phyloP scores from a whole-genome alignment of 352 stramenopile genomes.

The Blastocystis sp. region DNA sequence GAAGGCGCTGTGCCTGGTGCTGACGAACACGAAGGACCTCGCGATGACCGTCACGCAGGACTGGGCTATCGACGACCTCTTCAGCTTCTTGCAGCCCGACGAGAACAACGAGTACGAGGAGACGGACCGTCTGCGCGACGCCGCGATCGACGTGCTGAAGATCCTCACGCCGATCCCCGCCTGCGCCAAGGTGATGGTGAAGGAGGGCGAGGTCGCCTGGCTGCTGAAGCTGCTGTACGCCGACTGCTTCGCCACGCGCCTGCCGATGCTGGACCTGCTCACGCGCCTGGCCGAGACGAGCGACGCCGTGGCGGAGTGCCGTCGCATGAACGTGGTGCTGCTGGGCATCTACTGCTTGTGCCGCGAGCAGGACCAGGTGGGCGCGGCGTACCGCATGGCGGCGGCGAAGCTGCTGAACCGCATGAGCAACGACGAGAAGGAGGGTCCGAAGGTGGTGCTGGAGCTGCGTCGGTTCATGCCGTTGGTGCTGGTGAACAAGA shows the following conservation, averaged over 20 bases:
- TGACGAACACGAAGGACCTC: constrained; percentile 67
- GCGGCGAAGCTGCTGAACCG: constrained; percentile 59
- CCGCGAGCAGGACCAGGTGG: constrained; percentile 60
- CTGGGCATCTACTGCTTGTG: constrained; percentile 56
- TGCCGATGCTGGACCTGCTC: constrained; percentile 41
- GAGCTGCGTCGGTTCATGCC: constrained; percentile 74
- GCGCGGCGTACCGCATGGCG: constrained; percentile 51
- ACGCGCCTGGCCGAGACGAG: constrained; percentile 22
- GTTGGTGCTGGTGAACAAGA: constrained; percentile 72
- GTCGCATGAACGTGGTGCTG: constrained; percentile 51
- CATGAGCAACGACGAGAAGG: constrained; percentile 68
- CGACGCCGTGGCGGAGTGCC: constrained; percentile 54
- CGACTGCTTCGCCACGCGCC: constrained; percentile 50
- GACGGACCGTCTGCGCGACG: constrained; percentile 55
- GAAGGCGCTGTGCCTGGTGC: constrained; percentile 50
- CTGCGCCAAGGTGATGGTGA: constrained; percentile 58
- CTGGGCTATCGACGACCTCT: constrained; percentile 45
- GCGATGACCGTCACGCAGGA: constrained; percentile 44
- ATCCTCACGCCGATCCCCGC: constrained; percentile 51
- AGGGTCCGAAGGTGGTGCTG: constrained; percentile 61
- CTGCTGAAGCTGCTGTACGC: constrained; percentile 66
- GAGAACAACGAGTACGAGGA: constrained; percentile 68
- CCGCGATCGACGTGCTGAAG: constrained; percentile 57
- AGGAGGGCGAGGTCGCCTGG: constrained; percentile 23
- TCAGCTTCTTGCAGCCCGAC: constrained; percentile 61